These are phyloP conservation scores for Geotrichum bryndzae DNA, from an alignment of 1,139 yeast species.

Conservation along the genomic window DNA sequence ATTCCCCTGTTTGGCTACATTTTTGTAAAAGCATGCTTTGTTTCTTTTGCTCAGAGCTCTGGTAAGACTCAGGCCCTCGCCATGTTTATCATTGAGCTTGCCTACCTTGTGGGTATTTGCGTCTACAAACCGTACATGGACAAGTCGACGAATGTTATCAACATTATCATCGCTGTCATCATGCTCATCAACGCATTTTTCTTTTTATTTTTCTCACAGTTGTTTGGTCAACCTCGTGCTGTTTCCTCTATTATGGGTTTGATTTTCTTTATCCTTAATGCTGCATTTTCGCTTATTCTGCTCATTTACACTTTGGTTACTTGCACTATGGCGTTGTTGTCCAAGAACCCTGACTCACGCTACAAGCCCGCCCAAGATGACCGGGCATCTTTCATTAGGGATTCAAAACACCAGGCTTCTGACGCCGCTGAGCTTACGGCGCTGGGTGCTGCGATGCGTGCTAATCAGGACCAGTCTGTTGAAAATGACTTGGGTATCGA, in stretches of 20 bases:
- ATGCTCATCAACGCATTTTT: constrained; percentile 76
- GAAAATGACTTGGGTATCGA: background rate
- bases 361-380: constrained; percentile 94
- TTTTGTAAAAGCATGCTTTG: constrained; percentile 69
- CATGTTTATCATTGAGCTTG: constrained; percentile 67
- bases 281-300: constrained; percentile 78
- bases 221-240: constrained; percentile 78
- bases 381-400: constrained; percentile 76
- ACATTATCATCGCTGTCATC: constrained; percentile 73
- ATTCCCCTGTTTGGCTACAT: constrained; percentile 56
- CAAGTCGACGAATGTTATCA: constrained; percentile 83
- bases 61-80: constrained; percentile 81
- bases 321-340: constrained; percentile 72
- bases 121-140: constrained; percentile 85
- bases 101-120: constrained; percentile 59
- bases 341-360: constrained; percentile 90
- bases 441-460: constrained; percentile 84
- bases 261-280: constrained; percentile 80
- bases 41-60: constrained; percentile 72
- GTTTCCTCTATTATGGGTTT: constrained; percentile 93
- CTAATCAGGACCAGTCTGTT: constrained; percentile 31
- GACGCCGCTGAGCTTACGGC: constrained; percentile 67
- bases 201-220: constrained; percentile 81
- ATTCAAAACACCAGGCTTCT: constrained; percentile 41
- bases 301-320: constrained; percentile 72